A percentile compares a stretch with the other conserved stretches of the same genome.
These are phyloP conservation scores for Cutaneotrichosporon spelunceum DNA, from an alignment of 1,284 basidiomycete genomes.

Conservation along the genomic window DNA sequence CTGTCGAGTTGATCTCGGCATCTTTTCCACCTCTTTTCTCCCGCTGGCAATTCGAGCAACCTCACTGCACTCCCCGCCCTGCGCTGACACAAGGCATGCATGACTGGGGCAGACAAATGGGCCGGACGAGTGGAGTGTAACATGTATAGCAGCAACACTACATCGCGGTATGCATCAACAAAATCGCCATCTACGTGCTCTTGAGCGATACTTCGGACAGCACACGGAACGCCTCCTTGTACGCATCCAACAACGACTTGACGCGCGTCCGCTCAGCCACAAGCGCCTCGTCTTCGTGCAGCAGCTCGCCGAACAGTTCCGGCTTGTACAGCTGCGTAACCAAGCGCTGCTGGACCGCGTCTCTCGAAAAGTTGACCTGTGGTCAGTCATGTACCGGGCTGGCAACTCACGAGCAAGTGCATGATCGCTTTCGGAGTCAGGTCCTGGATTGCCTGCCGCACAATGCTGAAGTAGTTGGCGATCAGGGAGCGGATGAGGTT, in stretches of 20 bases:
- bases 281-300: conserved; percentile 93
- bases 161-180: conserved; percentile 5
- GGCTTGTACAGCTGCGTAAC: conserved; percentile 92
- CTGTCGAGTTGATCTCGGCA: neutral
- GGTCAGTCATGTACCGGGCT: neutral
- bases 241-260: conserved; percentile 91
- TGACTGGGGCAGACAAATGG: neutral
- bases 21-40: neutral
- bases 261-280: conserved; percentile 90
- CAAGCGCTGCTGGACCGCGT: conserved; percentile 92
- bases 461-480: conserved; percentile 91
- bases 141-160: neutral
- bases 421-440: conserved; percentile 95
- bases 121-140: neutral
- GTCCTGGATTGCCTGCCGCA: conserved; percentile 94
- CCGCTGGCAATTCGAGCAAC: neutral
- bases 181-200: conserved; percentile 29
- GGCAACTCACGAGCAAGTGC: conserved; percentile 57
- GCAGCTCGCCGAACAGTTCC: conserved; percentile 80
- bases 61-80: neutral
- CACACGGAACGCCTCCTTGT: conserved; percentile 89
- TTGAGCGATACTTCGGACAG: conserved; percentile 51
- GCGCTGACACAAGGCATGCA: neutral
- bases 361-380: conserved; percentile 92
- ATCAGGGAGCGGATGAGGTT: conserved; percentile 91